Conservation (phyloP, 192 early-diverging fungal species). For the Gamsiella multidivaricata region DNA sequence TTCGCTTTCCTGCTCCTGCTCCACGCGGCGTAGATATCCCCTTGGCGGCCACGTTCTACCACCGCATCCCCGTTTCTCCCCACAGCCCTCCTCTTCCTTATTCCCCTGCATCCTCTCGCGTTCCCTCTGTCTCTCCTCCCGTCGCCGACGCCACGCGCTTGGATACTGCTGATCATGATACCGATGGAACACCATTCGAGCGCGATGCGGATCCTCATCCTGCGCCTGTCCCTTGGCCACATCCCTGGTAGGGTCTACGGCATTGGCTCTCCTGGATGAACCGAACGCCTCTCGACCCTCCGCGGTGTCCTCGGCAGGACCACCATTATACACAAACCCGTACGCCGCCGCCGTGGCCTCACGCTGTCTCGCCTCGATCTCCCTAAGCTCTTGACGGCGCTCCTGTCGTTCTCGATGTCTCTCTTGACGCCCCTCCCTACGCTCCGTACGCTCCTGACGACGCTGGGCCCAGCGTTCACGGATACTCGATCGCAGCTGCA, state of each 20-base stretch:
- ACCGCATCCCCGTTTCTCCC: not conserved
- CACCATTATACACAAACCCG: not conserved
- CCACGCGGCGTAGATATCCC: conserved; percentile 24
- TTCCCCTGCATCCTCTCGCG: not conserved
- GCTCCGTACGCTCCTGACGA: conserved; percentile 1
- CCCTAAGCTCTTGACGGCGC: conserved; percentile 23
- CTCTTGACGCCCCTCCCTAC: not conserved
- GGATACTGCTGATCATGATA: conserved; percentile 5
- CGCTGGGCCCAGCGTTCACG: conserved; percentile 16
- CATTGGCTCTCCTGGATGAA: no score
- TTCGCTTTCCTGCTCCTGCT: conserved; percentile 16
- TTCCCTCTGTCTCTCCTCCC: not conserved
- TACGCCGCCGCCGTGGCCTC: conserved; percentile 25
- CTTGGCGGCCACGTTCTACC: conserved; percentile 26
- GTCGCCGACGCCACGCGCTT: conserved; percentile 6
- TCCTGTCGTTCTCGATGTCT: conserved; percentile 8
- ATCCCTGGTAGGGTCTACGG: no score
- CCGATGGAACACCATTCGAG: not conserved
- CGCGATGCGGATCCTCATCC: conserved; percentile 4
- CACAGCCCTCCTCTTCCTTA: not conserved
- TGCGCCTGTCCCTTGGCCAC: no score
- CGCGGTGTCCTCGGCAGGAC: not conserved
- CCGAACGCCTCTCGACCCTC: no score
- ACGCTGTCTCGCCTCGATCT: conserved; percentile 16
- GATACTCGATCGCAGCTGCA: not conserved